These are phyloP conservation scores for Trichosporon asahii DNA, from an alignment of 1,284 basidiomycete genomes.

Conservation along the genomic window DNA sequence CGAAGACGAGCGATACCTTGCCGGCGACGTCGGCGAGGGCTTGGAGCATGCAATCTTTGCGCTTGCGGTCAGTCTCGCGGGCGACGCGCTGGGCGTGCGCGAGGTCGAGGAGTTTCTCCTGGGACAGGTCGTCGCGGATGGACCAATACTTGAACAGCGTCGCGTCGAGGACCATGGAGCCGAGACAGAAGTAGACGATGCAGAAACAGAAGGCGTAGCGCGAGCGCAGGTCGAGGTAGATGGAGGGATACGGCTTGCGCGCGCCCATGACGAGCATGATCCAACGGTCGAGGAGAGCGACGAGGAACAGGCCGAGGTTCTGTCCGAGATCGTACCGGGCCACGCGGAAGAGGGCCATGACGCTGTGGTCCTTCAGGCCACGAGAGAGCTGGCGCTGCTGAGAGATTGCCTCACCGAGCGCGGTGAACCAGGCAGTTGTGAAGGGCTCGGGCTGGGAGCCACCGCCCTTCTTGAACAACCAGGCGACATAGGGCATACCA, in stretches of 20 bases:
- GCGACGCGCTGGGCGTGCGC: constrained; percentile 15
- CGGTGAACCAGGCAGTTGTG: constrained; percentile 17
- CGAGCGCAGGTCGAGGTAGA: constrained; percentile 15
- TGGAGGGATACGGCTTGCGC: constrained; percentile 12
- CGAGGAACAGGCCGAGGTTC: constrained; percentile 19
- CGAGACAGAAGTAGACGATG: constrained; percentile 20
- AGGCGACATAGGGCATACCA: constrained; percentile 13
- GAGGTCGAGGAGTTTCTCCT: constrained; percentile 16
- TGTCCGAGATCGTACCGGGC: constrained; percentile 15
- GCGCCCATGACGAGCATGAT: constrained; percentile 17
- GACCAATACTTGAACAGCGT: constrained; percentile 21
- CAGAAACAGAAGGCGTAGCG: constrained; percentile 23
- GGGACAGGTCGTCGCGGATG: constrained; percentile 16
- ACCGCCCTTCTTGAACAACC: constrained; percentile 17
- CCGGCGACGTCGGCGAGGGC: constrained; percentile 10
- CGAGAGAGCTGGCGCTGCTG: constrained; percentile 15
- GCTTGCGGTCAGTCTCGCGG: not conserved
- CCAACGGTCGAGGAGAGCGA: constrained; percentile 23
- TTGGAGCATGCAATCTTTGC: constrained; percentile 7
- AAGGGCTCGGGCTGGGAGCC: constrained; percentile 10
- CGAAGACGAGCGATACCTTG: constrained; percentile 18
- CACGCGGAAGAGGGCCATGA: constrained; percentile 15
- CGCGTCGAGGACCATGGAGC: constrained; percentile 16
- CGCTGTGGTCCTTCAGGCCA: constrained; percentile 21
- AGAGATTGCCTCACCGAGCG: constrained; percentile 11